phyloP scores from a whole-genome alignment of 495 filamentous ascomycete species.

The Corynascus novoguineensis region DNA sequence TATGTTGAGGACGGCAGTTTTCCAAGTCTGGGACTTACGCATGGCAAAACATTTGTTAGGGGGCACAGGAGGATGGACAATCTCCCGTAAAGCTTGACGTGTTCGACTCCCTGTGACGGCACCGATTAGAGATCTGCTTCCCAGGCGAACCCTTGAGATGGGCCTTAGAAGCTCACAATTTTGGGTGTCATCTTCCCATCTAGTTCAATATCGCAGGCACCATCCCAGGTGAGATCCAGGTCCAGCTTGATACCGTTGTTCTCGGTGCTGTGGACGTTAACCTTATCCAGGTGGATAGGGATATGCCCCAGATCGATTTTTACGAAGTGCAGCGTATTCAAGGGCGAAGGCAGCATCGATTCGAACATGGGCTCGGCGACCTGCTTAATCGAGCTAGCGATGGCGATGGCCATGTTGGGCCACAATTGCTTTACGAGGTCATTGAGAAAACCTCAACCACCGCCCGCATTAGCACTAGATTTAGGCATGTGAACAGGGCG shows the following conservation, averaged over 20 bases:
- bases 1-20: background rate
- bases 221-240: slow-evolving; percentile 39
- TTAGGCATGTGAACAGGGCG: background rate
- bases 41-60: slow-evolving; percentile 36
- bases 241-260: slow-evolving; percentile 41
- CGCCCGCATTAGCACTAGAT: too few species aligned
- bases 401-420: slow-evolving; percentile 39
- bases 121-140: background rate
- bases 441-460: slow-evolving; percentile 36
- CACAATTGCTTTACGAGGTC: slow-evolving; percentile 41
- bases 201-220: slow-evolving; percentile 39
- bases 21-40: slow-evolving; percentile 21
- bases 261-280: slow-evolving; percentile 36
- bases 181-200: slow-evolving; percentile 36
- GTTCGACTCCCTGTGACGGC: slow-evolving; percentile 34
- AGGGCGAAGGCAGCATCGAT: slow-evolving; percentile 34
- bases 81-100: slow-evolving; percentile 38
- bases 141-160: background rate
- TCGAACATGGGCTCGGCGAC: slow-evolving; percentile 40
- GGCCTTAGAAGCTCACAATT: slow-evolving; percentile 32
- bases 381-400: slow-evolving; percentile 32
- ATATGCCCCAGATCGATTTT: slow-evolving; percentile 38
- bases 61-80: slow-evolving; percentile 37
- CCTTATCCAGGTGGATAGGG: slow-evolving; percentile 33
- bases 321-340: slow-evolving; percentile 33